These are phyloP conservation scores for Aspergillus cavernicola DNA, from an alignment of 495 filamentous ascomycete species.

Conservation along the genomic window DNA sequence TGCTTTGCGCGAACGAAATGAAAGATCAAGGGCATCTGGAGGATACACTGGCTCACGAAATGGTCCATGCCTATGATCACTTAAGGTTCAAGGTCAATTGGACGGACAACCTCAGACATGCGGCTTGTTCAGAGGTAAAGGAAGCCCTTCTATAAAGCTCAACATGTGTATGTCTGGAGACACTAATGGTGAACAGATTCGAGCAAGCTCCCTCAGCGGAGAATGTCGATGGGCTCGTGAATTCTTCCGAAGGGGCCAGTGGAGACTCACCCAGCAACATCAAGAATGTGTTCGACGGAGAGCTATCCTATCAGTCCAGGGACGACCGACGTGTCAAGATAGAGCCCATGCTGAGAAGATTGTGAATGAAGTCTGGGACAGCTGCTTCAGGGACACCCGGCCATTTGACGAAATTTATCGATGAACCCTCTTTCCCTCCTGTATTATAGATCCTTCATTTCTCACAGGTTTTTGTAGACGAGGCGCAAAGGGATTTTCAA, in stretches of 20 bases:
- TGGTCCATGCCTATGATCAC: conserved; percentile 96
- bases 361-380: conserved; percentile 96
- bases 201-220: conserved; percentile 85
- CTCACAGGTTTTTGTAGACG: not conserved
- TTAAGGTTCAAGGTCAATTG: conserved; percentile 85
- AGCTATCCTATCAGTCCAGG: conserved; percentile 70
- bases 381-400: conserved; percentile 88
- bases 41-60: conserved; percentile 94
- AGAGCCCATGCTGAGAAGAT: conserved; percentile 81
- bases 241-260: conserved; percentile 77
- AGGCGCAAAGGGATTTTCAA: not conserved
- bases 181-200: conserved; percentile 56
- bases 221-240: conserved; percentile 92
- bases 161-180: not conserved
- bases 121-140: conserved; percentile 89
- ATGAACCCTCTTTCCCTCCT: conserved; percentile 41
- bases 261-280: conserved; percentile 84
- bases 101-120: conserved; percentile 73
- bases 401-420: conserved; percentile 97
- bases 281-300: conserved; percentile 85
- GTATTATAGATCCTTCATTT: not conserved
- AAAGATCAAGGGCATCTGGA: conserved; percentile 71
- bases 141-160: not conserved
- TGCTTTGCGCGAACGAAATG: conserved; percentile 87
- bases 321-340: conserved; percentile 75